These are phyloP conservation scores for Sporobolomyces pararoseus DNA, from an alignment of 768 basidiomycete species.

Conservation along the genomic window DNA sequence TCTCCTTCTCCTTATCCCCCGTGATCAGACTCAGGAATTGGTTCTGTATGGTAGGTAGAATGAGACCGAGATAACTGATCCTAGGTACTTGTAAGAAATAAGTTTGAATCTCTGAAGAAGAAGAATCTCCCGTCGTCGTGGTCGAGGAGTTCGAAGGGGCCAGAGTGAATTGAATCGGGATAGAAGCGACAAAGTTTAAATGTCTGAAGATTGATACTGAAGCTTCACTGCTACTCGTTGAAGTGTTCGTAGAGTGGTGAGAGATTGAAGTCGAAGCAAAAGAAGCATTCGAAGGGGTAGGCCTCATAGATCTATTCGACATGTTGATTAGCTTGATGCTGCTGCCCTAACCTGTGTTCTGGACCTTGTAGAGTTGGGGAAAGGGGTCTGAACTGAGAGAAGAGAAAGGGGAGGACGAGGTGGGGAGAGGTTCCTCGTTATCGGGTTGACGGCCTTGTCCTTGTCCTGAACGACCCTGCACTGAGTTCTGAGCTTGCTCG, in stretches of 20 bases:
- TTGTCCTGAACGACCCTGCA: no score
- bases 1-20: slow-evolving; percentile 60
- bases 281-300: slow-evolving; percentile 71
- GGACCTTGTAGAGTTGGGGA: background rate
- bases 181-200: background rate
- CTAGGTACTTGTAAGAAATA: slow-evolving; percentile 66
- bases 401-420: no score
- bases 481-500: no score
- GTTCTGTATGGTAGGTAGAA: slow-evolving; percentile 80
- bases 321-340: no score
- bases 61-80: slow-evolving; percentile 84
- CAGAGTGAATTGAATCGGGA: background rate
- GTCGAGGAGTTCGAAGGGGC: no score
- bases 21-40: slow-evolving; percentile 78
- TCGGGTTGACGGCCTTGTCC: no score
- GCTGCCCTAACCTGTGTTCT: no score
- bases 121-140: background rate
- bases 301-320: slow-evolving; percentile 65
- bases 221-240: slow-evolving; percentile 59
- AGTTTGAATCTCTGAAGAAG: background rate
- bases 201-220: slow-evolving; percentile 45
- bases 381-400: background rate
- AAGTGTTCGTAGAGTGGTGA: background rate
- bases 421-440: no score
- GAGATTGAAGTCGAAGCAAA: slow-evolving; percentile 66